A percentile compares a stretch with the other conserved stretches of the same genome.
Evolutionary conservation across 345 rosid genomes (phyloP).

Genomic region (Citrus hindsii): DNA sequence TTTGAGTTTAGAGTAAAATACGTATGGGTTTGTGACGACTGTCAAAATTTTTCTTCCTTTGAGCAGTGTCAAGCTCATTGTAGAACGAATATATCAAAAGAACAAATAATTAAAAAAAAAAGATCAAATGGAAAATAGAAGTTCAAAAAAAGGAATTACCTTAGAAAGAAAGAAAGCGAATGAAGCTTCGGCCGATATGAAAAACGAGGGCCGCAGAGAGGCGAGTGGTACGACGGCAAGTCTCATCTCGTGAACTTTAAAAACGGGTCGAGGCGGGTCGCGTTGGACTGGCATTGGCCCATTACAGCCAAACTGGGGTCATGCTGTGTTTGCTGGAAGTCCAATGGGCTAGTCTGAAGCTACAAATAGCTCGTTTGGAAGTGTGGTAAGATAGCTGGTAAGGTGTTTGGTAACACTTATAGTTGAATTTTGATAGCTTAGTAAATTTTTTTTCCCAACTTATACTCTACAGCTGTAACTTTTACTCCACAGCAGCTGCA

Average conservation of each 20-base stretch:
- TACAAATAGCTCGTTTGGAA: too few species aligned
- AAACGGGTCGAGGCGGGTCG: background rate
- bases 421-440: too few species aligned
- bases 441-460: too few species aligned
- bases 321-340: background rate
- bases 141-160: background rate
- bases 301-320: background rate
- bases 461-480: too few species aligned
- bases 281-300: background rate
- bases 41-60: conserved; percentile 27
- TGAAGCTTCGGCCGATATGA: background rate
- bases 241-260: background rate
- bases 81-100: background rate
- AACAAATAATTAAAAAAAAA: background rate
- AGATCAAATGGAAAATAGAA: background rate
- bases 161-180: background rate
- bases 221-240: background rate
- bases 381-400: fast-evolving
- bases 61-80: conserved; percentile 31
- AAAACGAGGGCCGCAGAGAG: background rate
- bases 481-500: too few species aligned
- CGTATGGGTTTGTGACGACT: conserved; percentile 17
- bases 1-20: conserved; percentile 12
- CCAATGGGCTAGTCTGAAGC: background rate
- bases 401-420: fast-evolving